Evolutionary conservation across 2,329 filamentous ascomycete genomes (phyloP).

Genomic region (Fusarium sp.): DNA sequence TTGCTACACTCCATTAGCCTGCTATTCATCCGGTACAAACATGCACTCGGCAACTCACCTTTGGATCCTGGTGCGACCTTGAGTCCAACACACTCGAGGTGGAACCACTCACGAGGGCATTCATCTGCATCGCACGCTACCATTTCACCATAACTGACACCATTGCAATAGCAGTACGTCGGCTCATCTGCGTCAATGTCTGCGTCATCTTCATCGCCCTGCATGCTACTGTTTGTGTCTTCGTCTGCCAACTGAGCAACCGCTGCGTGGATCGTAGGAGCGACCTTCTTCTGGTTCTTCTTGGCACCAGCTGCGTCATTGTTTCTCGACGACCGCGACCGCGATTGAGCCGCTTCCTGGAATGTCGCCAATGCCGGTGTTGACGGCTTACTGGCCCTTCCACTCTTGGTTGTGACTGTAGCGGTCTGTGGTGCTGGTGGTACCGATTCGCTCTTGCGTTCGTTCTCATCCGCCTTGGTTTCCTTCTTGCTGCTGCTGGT

Average conservation of each 20-base stretch:
- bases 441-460: conserved; percentile 56
- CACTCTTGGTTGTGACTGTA: conserved; percentile 69
- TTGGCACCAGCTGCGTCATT: conserved; percentile 53
- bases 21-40: background rate
- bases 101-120: conserved; percentile 82
- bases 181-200: conserved; percentile 75
- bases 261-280: conserved; percentile 51
- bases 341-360: conserved; percentile 63
- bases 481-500: conserved; percentile 53
- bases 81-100: conserved; percentile 80
- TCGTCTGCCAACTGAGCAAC: conserved; percentile 52
- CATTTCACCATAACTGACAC: conserved; percentile 84
- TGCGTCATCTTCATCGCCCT: conserved; percentile 55
- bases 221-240: conserved; percentile 54
- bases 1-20: conserved; percentile 61
- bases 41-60: conserved; percentile 59
- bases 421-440: conserved; percentile 51
- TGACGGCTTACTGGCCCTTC: conserved; percentile 70
- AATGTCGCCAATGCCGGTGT: conserved; percentile 68
- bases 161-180: conserved; percentile 80
- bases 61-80: conserved; percentile 79
- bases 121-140: conserved; percentile 78
- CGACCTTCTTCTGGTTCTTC: conserved; percentile 66
- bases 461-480: conserved; percentile 50
- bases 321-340: conserved; percentile 63